Evolutionary conservation across 345 rosid species (phyloP).

Genomic region (Camelina sativa): DNA sequence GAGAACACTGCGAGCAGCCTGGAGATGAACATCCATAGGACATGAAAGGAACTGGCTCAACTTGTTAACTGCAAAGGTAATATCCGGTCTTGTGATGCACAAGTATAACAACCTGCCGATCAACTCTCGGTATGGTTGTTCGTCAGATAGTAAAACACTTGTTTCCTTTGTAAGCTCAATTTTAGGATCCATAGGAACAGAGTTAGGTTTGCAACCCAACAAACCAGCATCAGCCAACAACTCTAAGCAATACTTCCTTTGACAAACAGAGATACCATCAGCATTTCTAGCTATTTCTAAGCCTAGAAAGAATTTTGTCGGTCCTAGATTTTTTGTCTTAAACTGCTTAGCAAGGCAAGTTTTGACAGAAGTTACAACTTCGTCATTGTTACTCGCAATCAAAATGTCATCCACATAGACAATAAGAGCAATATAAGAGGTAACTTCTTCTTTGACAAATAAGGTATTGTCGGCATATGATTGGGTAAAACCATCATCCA

Average conservation of each 20-base stretch:
- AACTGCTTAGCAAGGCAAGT: fast-evolving
- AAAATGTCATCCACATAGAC: neutral
- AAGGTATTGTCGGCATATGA: neutral
- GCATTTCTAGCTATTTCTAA: neutral
- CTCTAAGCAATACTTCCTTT: neutral
- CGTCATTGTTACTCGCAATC: neutral
- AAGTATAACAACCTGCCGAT: neutral
- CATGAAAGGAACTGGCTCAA: neutral
- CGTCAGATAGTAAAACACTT: neutral
- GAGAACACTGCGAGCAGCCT: neutral
- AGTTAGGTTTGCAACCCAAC: neutral
- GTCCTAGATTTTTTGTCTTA: neutral
- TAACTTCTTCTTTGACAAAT: neutral
- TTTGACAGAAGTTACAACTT: neutral
- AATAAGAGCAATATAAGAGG: fast-evolving
- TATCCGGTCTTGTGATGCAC: neutral
- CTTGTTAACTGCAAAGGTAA: neutral
- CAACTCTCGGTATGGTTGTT: neutral
- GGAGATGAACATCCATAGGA: neutral
- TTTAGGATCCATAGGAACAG: neutral
- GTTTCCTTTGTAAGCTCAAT: neutral
- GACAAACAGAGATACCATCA: neutral
- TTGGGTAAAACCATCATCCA: neutral
- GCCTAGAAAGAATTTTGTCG: neutral
- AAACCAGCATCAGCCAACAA: neutral